Base-by-base conservation (phyloP, 108 stramenopile genomes). In the Nannochloropsis salina region DNA sequence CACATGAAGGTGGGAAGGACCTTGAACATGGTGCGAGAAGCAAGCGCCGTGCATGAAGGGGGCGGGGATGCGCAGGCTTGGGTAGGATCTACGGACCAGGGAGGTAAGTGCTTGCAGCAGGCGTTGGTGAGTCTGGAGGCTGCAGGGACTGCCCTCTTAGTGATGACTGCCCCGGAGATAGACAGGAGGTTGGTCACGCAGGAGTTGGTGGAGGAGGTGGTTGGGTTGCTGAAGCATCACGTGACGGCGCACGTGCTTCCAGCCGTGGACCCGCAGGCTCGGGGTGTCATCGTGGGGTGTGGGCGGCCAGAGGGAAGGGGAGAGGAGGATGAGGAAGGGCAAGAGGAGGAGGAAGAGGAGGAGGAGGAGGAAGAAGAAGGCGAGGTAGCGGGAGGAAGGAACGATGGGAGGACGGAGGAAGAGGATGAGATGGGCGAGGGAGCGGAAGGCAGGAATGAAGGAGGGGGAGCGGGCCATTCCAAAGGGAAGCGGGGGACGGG, bases 151-250 rank as follows among this genome's bases (percentile, higher is more conserved):
- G 85, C 95, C 18, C 91, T 97, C 1, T 87, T 91, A 74, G 92
- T 97, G 80, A 94, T 95, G 91, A 89, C 94, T 31, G 92, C 89
- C 86, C 90, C 90, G 10, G 94, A 93, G 2, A 90, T 96, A 21
- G 94, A 95, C 88, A 92, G 93, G 41, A 86, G 93, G 42, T 94
- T 93, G 82, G 87, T 95, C 83, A 94, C 91, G 83, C 95, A 95
- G 85, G 95, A 96, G 84, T 90, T 94, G 81, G 91, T 97, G 42
- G 95, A 95, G 82, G 91, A 93, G 6, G 90, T 92, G 80, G 92
- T 96, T n/a, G 86, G 90, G 22, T 86, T 96, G 89, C 88, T 95
- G 82, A 93, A 93, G 85, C 91, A 92, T 80, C 92, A 95, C 85
- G 74, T 95, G 15, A 81, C 82, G 80, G 92, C 92, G 84, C 93